These are phyloP conservation scores for Blastobotrys terrestris DNA, from an alignment of 805 yeast species.

Conservation along the genomic window DNA sequence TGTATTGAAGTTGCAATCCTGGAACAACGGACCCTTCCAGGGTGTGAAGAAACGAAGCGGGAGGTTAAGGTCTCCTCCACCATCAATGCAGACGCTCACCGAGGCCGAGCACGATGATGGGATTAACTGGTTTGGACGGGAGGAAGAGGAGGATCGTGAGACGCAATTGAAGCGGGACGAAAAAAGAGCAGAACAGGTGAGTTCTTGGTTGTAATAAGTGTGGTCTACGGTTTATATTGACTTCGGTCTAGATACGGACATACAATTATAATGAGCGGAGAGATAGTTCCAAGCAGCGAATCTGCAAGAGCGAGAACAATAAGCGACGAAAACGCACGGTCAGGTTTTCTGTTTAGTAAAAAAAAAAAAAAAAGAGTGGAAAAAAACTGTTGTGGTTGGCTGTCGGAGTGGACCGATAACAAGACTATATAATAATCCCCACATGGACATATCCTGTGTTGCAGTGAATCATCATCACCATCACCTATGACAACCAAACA, in stretches of 20 bases:
- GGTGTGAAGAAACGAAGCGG: no score
- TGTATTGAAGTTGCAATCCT: not conserved
- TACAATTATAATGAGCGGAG: not conserved
- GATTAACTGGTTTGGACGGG: not conserved
- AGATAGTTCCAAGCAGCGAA: not conserved
- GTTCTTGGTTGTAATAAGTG: not conserved
- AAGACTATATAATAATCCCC: not conserved
- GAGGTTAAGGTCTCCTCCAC: not conserved
- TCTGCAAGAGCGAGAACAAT: not conserved
- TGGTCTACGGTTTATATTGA: not conserved
- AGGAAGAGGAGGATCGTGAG: not conserved
- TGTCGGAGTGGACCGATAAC: not conserved
- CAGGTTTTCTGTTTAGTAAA: not conserved
- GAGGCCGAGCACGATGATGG: not conserved
- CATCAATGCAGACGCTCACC: not conserved
- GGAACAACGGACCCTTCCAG: not conserved
- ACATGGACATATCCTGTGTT: not conserved
- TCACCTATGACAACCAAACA: conserved; percentile 10
- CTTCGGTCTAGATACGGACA: not conserved
- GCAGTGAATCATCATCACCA: not conserved
- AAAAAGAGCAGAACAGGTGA: not conserved
- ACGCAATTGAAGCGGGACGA: not conserved
- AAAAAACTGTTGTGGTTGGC: not conserved
- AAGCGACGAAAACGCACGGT: not conserved
- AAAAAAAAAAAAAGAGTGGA: no score